Conservation (phyloP, 495 filamentous ascomycete species). For the Cenococcum geophilum region DNA sequence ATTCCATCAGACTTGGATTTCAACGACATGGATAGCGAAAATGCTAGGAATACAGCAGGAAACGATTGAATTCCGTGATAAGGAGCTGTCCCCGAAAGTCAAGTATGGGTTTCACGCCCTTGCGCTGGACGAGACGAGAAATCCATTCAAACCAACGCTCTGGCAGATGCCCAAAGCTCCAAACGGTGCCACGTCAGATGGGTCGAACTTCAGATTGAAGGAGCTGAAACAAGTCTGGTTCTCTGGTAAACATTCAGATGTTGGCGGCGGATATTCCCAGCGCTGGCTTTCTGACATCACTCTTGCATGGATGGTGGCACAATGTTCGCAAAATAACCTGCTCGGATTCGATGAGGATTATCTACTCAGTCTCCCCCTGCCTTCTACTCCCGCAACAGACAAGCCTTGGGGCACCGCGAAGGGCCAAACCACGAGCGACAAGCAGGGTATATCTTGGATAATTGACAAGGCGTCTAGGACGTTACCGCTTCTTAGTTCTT, state of each 20-base stretch:
- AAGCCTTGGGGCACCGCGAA: not conserved
- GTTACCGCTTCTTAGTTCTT: not conserved
- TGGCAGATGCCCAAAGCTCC: slow-evolving; percentile 10
- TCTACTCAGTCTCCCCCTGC: not conserved
- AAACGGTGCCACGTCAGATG: not conserved
- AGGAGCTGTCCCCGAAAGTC: not conserved
- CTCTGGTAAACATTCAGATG: slow-evolving; percentile 8
- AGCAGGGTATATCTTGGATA: not conserved
- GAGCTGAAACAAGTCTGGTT: slow-evolving; percentile 18
- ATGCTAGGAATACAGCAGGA: not conserved
- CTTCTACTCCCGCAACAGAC: not conserved
- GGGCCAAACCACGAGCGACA: not conserved
- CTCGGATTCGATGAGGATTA: slow-evolving; percentile 8
- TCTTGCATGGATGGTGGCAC: slow-evolving; percentile 18
- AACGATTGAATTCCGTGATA: slow-evolving; percentile 7
- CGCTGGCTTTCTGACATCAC: slow-evolving; percentile 10
- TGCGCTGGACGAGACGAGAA: slow-evolving; percentile 12
- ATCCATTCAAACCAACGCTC: slow-evolving; percentile 12
- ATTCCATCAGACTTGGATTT: slow-evolving; percentile 10
- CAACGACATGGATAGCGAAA: not conserved
- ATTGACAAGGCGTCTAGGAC: not conserved
- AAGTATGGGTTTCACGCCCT: slow-evolving; percentile 15
- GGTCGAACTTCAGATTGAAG: not conserved
- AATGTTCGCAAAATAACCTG: not conserved
- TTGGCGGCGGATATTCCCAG: slow-evolving; percentile 8